Conservation (phyloP, 2,329 filamentous ascomycete genomes). For the Colletotrichum simmondsii region DNA sequence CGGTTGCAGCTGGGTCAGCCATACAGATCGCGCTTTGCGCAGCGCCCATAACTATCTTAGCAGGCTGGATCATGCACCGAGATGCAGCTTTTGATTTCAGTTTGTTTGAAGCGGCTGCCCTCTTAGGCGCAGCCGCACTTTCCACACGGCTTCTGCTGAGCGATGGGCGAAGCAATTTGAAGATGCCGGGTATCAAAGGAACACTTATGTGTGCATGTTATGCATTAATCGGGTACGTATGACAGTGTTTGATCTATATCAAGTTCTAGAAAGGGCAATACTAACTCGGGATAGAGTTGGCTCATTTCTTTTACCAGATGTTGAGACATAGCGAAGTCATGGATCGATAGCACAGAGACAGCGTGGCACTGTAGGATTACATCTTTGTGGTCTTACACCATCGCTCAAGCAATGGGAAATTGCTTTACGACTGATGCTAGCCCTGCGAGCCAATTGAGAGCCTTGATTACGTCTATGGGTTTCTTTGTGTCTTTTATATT, state of each 20-base stretch:
- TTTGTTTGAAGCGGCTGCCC: slow-evolving; percentile 78
- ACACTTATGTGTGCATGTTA: slow-evolving; percentile 65
- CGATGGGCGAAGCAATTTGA: slow-evolving; percentile 75
- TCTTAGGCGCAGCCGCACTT: slow-evolving; percentile 77
- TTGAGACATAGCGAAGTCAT: background rate
- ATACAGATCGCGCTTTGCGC: slow-evolving; percentile 73
- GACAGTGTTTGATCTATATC: background rate
- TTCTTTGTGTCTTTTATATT: too few relatives aligned
- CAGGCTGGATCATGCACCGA: slow-evolving; percentile 66
- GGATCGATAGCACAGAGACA: background rate
- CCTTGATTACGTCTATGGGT: too few relatives aligned
- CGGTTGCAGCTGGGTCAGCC: slow-evolving; percentile 68
- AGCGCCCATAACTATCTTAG: slow-evolving; percentile 68
- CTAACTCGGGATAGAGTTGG: slow-evolving; percentile 1
- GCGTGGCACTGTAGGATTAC: too few relatives aligned
- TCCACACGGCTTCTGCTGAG: slow-evolving; percentile 78
- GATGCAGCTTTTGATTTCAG: slow-evolving; percentile 77
- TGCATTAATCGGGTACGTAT: slow-evolving; percentile 58
- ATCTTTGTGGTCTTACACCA: background rate
- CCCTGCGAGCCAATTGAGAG: too few relatives aligned
- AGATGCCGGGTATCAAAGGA: slow-evolving; percentile 61
- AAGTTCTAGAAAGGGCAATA: background rate
- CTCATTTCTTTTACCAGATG: slow-evolving; percentile 3
- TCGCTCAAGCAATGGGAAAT: too few relatives aligned
- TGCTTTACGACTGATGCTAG: too few relatives aligned